Conservation (phyloP, 2,329 filamentous ascomycete genomes). For the Venturia carpophila region DNA sequence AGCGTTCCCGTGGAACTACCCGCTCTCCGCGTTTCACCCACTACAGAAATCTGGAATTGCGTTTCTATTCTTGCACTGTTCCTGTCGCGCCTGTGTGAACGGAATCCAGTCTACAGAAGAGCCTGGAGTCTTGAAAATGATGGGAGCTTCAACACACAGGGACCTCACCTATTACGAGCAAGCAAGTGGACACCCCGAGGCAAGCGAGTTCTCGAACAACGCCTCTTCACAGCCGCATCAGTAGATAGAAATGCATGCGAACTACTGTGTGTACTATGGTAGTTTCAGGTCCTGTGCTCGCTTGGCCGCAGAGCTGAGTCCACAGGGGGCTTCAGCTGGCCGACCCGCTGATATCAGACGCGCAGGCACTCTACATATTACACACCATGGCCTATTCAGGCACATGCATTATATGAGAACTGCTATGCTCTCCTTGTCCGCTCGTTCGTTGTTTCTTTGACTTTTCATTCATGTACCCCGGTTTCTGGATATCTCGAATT, state of each 20-base stretch:
- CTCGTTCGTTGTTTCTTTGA: background rate
- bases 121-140: background rate
- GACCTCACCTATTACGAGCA: background rate
- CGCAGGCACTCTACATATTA: conserved; percentile 3
- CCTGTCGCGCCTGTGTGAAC: background rate
- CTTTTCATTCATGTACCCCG: background rate
- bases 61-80: background rate
- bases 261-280: too few relatives aligned
- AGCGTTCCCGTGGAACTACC: background rate
- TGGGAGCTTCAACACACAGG: background rate
- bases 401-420: background rate
- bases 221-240: background rate
- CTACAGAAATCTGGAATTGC: background rate
- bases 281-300: background rate
- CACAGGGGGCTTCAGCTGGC: background rate
- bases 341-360: conserved; percentile 7
- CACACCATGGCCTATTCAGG: conserved; percentile 5
- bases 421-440: background rate
- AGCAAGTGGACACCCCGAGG: background rate
- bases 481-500: background rate
- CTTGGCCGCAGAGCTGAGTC: background rate
- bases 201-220: background rate
- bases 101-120: background rate
- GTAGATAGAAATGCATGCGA: background rate
- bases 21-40: background rate